phyloP scores from a whole-genome alignment of 2,329 filamentous ascomycete genomes.

The Diaporthe sp. region DNA sequence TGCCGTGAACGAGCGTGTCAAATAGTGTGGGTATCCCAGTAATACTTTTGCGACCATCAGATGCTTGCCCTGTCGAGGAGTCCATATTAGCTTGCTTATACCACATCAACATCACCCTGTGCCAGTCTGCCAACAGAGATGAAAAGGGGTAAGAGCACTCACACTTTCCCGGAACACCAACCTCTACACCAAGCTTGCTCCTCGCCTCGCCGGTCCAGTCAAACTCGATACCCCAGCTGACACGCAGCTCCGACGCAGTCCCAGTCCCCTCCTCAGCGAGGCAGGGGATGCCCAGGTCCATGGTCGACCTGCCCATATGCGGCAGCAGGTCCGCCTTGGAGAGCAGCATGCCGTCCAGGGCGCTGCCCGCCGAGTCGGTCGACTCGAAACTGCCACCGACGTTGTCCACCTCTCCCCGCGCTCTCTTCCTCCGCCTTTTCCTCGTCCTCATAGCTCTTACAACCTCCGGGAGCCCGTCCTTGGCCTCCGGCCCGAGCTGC shows the following conservation, averaged over 20 bases:
- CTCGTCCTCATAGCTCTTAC: slow-evolving; percentile 44
- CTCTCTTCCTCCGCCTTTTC: slow-evolving; percentile 38
- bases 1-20: slow-evolving; percentile 64
- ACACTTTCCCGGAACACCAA: slow-evolving; percentile 72
- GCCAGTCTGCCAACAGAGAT: slow-evolving; percentile 29
- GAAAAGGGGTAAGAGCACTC: slow-evolving; percentile 48
- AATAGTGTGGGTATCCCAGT: slow-evolving; percentile 70
- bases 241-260: slow-evolving; percentile 55
- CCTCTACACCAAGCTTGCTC: slow-evolving; percentile 64
- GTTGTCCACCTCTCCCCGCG: slow-evolving; percentile 35
- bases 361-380: slow-evolving; percentile 24
- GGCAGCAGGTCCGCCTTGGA: slow-evolving; percentile 60
- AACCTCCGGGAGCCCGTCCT: slow-evolving; percentile 45
- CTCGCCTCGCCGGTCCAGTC: slow-evolving; percentile 80
- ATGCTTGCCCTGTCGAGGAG: slow-evolving; percentile 64
- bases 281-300: slow-evolving; percentile 60
- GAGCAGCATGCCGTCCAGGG: slow-evolving; percentile 26
- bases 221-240: slow-evolving; percentile 73
- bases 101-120: not conserved
- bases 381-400: slow-evolving; percentile 31
- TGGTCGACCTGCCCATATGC: slow-evolving; percentile 63
- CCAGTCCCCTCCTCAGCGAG: slow-evolving; percentile 45
- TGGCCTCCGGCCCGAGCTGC: slow-evolving; percentile 51
- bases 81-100: not conserved
- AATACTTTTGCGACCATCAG: slow-evolving; percentile 66